Conservation (phyloP, 129 eudicot genomes). For the Chrysanthemum seticuspe region DNA sequence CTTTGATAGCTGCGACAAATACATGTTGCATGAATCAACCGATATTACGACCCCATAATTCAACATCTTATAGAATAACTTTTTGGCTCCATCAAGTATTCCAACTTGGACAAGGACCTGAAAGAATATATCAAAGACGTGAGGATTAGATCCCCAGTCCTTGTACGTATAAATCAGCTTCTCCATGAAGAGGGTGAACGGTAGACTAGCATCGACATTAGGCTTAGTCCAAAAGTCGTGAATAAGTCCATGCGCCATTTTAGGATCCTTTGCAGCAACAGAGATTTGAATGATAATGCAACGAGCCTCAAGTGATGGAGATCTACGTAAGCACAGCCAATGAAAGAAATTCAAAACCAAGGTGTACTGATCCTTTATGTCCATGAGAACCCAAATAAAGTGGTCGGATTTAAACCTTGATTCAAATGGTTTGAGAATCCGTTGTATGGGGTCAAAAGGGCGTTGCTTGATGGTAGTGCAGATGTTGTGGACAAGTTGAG, state of each 20-base stretch:
- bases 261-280: constrained; percentile 62
- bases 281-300: constrained; percentile 83
- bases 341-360: constrained; percentile 68
- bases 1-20: constrained; percentile 53
- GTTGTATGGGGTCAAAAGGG: constrained; percentile 51
- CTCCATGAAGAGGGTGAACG: constrained; percentile 61
- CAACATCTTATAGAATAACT: constrained; percentile 67
- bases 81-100: constrained; percentile 56
- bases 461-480: constrained; percentile 78
- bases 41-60: constrained; percentile 71
- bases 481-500: constrained; percentile 68
- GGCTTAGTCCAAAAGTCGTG: constrained; percentile 70
- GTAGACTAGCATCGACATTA: constrained; percentile 43
- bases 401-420: constrained; percentile 72
- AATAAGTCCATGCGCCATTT: constrained; percentile 52
- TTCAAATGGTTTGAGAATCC: constrained; percentile 66
- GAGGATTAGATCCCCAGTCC: constrained; percentile 84
- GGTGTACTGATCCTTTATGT: constrained; percentile 61
- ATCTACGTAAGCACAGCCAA: constrained; percentile 61
- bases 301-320: constrained; percentile 81
- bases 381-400: constrained; percentile 92
- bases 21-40: constrained; percentile 64
- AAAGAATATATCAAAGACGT: constrained; percentile 82
- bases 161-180: constrained; percentile 84
- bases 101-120: constrained; percentile 75